Evolutionary conservation across 345 rosid genomes (phyloP).

Genomic region (Aegle marmelos): DNA sequence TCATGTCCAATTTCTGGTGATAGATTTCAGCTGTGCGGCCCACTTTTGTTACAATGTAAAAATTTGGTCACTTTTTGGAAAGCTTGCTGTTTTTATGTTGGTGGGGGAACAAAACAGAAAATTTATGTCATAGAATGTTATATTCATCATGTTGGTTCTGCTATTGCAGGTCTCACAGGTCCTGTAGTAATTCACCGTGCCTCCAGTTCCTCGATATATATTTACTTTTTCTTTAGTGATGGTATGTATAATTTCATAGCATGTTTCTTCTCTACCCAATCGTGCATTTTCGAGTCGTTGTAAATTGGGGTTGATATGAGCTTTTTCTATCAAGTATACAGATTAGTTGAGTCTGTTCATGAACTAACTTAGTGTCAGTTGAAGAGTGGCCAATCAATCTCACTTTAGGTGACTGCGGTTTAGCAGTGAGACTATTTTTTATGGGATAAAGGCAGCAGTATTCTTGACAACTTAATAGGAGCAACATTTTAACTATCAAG

Average conservation of each 20-base stretch:
- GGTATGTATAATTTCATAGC: constrained; percentile 9
- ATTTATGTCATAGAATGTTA: neutral
- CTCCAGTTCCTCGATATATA: neutral
- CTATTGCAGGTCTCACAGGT: constrained; percentile 8
- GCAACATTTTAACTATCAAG: neutral
- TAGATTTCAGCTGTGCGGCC: neutral
- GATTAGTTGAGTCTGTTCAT: neutral
- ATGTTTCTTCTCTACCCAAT: neutral
- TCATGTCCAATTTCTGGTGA: neutral
- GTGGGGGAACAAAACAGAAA: neutral
- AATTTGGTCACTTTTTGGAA: neutral
- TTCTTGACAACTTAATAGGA: neutral
- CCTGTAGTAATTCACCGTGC: neutral
- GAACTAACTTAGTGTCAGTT: neutral
- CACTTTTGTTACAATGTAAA: neutral
- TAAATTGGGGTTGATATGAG: neutral
- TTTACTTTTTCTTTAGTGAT: constrained; percentile 2
- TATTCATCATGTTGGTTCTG: neutral
- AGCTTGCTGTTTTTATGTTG: neutral
- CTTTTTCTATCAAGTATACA: neutral
- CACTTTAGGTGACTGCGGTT: neutral
- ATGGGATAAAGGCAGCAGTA: neutral
- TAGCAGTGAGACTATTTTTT: neutral
- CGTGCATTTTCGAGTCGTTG: neutral
- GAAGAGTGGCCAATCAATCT: neutral